These are phyloP conservation scores for Penicillium cosmopolitanum DNA, from an alignment of 495 filamentous ascomycete species.

Conservation along the genomic window DNA sequence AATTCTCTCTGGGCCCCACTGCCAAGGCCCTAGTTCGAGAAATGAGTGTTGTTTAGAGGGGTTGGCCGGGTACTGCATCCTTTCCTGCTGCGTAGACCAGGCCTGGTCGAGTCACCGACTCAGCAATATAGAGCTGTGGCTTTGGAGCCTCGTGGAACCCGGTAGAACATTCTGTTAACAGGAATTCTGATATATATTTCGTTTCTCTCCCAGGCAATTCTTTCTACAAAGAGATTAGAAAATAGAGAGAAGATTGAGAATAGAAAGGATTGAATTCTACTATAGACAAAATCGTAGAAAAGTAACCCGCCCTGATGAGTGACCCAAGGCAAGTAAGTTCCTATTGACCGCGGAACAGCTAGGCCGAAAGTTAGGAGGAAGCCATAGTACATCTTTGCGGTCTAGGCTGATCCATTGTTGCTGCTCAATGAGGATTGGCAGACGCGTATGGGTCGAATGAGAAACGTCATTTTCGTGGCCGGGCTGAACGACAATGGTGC, in stretches of 20 bases:
- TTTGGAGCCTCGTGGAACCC: no score
- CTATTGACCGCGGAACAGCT: conserved; percentile 18
- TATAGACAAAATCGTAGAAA: background rate
- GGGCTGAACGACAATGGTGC: conserved; percentile 12
- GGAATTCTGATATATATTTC: no score
- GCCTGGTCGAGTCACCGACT: no score
- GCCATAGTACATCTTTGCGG: conserved; percentile 30
- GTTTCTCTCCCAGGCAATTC: no score
- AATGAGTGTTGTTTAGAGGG: no score
- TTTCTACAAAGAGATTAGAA: no score
- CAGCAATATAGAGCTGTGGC: no score
- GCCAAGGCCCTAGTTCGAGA: no score
- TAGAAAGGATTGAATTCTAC: background rate
- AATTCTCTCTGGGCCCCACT: no score
- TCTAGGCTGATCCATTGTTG: conserved; percentile 31
- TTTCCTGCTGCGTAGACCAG: no score
- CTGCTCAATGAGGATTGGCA: conserved; percentile 12
- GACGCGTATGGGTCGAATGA: conserved; percentile 1
- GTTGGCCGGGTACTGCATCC: no score
- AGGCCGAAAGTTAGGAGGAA: conserved; percentile 34
- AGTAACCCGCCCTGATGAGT: background rate
- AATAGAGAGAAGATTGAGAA: background rate
- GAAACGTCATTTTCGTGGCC: background rate
- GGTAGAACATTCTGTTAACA: no score
- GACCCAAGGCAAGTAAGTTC: background rate